Base-by-base conservation (phyloP, 305 asterid species). In the Solanum chacoense region DNA sequence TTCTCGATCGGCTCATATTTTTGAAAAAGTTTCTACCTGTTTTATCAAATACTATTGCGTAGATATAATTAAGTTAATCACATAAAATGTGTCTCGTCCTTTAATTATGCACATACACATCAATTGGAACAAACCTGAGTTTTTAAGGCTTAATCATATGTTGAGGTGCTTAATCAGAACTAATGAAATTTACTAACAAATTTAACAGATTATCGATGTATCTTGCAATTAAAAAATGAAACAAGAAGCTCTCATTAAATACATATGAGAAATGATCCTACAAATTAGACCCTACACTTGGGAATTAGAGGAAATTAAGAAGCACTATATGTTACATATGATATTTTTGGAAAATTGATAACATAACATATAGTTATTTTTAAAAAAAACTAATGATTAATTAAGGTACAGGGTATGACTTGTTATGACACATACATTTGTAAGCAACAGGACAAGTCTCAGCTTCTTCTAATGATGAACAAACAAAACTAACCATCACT, bases 361-460 rank as follows among this genome's bases (percentile, higher is more conserved):
- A 63, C 71, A 63, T 63, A 55, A 55, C 67, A 55, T 55, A 55
- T 55, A 63, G 28, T 63, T 63, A 0, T 22, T 63, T 59, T 3
- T 31, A 3, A 38, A 45, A 38, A 45, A 59, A 63, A 7, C 67
- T 55, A 55, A 55, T 40, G 28, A 35, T 32, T n/a, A 29, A 10
- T 94, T 86, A 96, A 87, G 98, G 99, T 86, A 97, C 96, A 11
- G 98, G 98, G 76, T 94, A 95, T 11, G 98, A 96, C 88, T 94
- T 97, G 95, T 94, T 94, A 74, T 91, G 93, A 89, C 99, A 97
- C 98, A 94, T 96, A 92, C 99, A 97, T 78, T 94, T 97, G 91
- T 96, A 95, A 77, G 99, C 94, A 92, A 97, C 93, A 7, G 98
- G 99, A 85, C 99, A 96, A 79, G 98, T 93, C 91, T 97, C 99